phyloP scores from a whole-genome alignment of 2,329 filamentous ascomycete genomes.

The Coniochaeta sp. region DNA sequence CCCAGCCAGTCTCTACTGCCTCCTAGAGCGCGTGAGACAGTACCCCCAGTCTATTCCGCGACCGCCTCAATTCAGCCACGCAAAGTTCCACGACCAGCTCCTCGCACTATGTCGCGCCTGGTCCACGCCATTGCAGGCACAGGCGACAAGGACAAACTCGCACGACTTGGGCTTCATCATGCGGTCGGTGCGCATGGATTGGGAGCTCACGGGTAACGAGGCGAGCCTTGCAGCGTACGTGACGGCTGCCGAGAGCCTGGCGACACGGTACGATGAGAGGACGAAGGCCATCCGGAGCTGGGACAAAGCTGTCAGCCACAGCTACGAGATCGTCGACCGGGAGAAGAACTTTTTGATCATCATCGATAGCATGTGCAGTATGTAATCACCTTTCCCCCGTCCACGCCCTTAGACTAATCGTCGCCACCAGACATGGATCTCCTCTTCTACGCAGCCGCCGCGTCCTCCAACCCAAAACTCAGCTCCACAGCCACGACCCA shows the following conservation, averaged over 20 bases:
- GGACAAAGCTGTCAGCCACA: not conserved
- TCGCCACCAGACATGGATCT: slow-evolving; percentile 23
- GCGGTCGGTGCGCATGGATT: not conserved
- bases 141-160: not conserved
- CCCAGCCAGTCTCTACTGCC: not conserved
- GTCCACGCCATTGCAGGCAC: not conserved
- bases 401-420: not conserved
- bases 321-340: slow-evolving; percentile 9
- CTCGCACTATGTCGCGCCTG: not conserved
- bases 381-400: too few species aligned
- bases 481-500: slow-evolving; percentile 29
- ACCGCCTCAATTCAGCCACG: not conserved
- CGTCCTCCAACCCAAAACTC: slow-evolving; percentile 21
- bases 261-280: not conserved
- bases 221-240: not conserved
- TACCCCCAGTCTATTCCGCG: not conserved
- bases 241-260: not conserved
- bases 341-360: slow-evolving; percentile 28
- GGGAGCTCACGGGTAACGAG: not conserved
- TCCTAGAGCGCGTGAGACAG: not conserved
- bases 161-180: not conserved
- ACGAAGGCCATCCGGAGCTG: not conserved
- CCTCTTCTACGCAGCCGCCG: slow-evolving; percentile 28
- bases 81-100: not conserved
- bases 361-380: slow-evolving; percentile 33